phyloP scores from a whole-genome alignment of 805 yeast genomes.

The Sugiyamaella floridensis region DNA sequence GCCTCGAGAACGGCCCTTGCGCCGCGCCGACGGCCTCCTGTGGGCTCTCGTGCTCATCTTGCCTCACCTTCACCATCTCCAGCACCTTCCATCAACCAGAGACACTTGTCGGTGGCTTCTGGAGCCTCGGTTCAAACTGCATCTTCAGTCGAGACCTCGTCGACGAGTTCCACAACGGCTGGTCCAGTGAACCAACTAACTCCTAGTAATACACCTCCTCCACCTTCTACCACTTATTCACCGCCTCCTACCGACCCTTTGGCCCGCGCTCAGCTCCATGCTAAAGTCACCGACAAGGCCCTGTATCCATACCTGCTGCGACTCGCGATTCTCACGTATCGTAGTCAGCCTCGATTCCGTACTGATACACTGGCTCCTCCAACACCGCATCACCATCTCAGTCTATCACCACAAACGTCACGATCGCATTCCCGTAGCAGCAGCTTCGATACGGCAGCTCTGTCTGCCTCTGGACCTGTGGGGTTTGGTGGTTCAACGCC shows the following conservation, averaged over 20 bases:
- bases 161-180: background rate
- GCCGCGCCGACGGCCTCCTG: background rate
- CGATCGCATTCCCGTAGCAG: background rate
- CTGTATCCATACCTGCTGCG: constrained; percentile 50
- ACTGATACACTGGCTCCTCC: constrained; percentile 16
- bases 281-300: constrained; percentile 15
- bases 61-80: background rate
- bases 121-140: background rate
- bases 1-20: background rate
- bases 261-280: constrained; percentile 3
- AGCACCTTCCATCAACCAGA: background rate
- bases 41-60: background rate
- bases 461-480: background rate
- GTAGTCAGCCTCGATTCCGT: constrained; percentile 57
- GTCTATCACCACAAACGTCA: background rate
- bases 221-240: background rate
- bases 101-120: background rate
- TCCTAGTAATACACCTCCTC: background rate
- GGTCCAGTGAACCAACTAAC: too few species aligned
- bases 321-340: constrained; percentile 50
- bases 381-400: background rate
- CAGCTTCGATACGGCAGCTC: background rate
- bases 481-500: constrained; percentile 11
- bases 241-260: background rate
- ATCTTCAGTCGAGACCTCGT: background rate